Evolutionary conservation across 1,284 basidiomycete genomes (phyloP).

Genomic region (Pterula multifida): DNA sequence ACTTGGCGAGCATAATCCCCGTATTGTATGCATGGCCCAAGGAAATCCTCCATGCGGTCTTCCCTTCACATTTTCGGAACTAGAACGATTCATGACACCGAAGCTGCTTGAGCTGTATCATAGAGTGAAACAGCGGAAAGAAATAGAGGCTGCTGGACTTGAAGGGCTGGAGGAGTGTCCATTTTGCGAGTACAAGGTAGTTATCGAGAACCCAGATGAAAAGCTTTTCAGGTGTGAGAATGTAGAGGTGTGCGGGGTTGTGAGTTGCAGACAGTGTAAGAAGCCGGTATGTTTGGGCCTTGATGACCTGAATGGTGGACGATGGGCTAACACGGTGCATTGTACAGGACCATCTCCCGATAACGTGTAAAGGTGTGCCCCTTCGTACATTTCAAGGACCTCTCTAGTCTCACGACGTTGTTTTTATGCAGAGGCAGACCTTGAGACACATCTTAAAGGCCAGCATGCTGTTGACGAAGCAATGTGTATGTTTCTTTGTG

Average conservation of each 20-base stretch:
- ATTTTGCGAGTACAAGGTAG: conserved; percentile 73
- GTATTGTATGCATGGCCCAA: conserved; percentile 69
- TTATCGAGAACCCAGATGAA: conserved; percentile 70
- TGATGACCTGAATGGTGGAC: no score
- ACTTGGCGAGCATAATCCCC: conserved; percentile 37
- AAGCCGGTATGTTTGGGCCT: conserved; percentile 51
- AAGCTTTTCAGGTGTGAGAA: conserved; percentile 73
- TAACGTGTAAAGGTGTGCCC: conserved; percentile 61
- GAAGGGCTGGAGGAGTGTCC: conserved; percentile 78
- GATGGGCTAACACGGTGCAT: no score
- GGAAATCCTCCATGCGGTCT: conserved; percentile 50
- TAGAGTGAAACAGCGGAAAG: conserved; percentile 65
- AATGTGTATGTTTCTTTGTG: conserved; percentile 55
- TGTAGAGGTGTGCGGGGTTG: conserved; percentile 48
- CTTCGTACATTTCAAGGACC: conserved; percentile 2
- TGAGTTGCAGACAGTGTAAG: conserved; percentile 72
- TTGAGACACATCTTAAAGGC: conserved; percentile 60
- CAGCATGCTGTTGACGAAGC: conserved; percentile 78
- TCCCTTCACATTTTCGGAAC: conserved; percentile 55
- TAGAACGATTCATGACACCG: conserved; percentile 45
- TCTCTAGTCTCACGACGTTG: conserved; percentile 4
- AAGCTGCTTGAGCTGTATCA: conserved; percentile 63
- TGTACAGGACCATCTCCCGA: conserved; percentile 71
- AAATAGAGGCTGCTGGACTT: conserved; percentile 61
- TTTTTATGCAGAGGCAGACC: conserved; percentile 42